These are phyloP conservation scores for Nakaseomyces nivariensis DNA, from an alignment of 1,139 yeast species.

Conservation along the genomic window DNA sequence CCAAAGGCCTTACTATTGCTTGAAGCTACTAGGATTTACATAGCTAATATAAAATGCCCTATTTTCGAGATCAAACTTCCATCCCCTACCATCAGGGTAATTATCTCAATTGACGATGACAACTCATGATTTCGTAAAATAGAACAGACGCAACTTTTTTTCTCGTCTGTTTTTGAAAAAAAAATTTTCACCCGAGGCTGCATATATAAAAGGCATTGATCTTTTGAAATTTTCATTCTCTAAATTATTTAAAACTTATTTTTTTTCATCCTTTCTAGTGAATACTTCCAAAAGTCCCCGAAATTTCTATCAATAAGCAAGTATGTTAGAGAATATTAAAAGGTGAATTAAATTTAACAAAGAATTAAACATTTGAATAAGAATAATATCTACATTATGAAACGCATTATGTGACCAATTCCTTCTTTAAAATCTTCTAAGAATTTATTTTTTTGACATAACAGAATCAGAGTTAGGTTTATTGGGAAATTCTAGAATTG, in stretches of 20 bases:
- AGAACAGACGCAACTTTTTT: conserved; percentile 2
- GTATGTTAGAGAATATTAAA: not conserved
- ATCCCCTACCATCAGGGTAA: no score
- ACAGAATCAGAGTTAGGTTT: conserved; percentile 4
- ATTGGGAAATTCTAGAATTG: not conserved
- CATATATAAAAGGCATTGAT: not conserved
- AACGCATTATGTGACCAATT: no score
- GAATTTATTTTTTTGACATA: not conserved
- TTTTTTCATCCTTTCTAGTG: not conserved
- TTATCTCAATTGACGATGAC: no score
- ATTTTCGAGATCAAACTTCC: no score
- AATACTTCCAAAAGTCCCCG: not conserved
- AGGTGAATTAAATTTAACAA: not conserved
- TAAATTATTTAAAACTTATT: no score
- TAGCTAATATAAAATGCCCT: no score
- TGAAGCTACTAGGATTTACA: no score
- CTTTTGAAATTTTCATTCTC: not conserved
- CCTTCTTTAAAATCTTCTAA: no score
- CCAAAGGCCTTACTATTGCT: no score
- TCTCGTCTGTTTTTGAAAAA: not conserved
- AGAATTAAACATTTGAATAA: not conserved
- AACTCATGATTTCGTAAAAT: no score
- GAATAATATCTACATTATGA: no score
- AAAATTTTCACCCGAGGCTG: not conserved
- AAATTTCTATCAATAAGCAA: not conserved